Evolutionary conservation across 2,329 filamentous ascomycete genomes (phyloP), one percentile per base, ranked within the genome.

Genomic region (Sporothrix pseudoabietina): DNA sequence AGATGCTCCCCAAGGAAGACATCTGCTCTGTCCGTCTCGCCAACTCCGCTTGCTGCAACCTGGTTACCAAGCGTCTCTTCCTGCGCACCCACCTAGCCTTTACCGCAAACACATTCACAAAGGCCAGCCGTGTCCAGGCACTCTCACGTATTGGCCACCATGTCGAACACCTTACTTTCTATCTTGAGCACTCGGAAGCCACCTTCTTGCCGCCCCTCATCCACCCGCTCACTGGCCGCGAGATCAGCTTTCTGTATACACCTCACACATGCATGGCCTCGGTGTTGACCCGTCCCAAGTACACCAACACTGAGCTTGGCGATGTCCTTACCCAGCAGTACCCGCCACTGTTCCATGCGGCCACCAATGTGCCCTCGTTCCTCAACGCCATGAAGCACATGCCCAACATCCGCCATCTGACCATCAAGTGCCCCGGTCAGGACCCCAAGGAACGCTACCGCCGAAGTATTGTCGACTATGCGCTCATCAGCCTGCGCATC

Each of bases 141-240:
- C 85, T 97, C 73, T 88, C 90, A 74, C 87, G 92, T 75, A 90
- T 97, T 78, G 94, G 94, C 73, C 90, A 90, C 77, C 89, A 95
- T 81, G 88, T 97, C 78, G 90, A 93, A 81, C 91, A 91, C 74
- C 85, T 97, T 71, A 92, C 88, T 73, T 97, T 97, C 83, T 87
- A 86, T 79, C 87, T 97, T 77, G 88, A 92, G 39, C 93, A 97
- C 82, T 89, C 89, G 6, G 83, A 88, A n/a, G 88, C 92, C 71
- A 96, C 92, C 57, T 94, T 94, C 79, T 85, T 97, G 9, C 92
- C 94, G 19, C 94, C 94, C n/a, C 87, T 97, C 63, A 86, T 97
- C 54, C 91, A 97, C 79, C 92, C 92, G 3, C 81, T 86, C 75
- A 94, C 90, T 10, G 93, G 94, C 59, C 88, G 89, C 75, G 93